Base-by-base conservation (phyloP, 2,329 filamentous ascomycete genomes). In the Alternaria tenuissima region DNA sequence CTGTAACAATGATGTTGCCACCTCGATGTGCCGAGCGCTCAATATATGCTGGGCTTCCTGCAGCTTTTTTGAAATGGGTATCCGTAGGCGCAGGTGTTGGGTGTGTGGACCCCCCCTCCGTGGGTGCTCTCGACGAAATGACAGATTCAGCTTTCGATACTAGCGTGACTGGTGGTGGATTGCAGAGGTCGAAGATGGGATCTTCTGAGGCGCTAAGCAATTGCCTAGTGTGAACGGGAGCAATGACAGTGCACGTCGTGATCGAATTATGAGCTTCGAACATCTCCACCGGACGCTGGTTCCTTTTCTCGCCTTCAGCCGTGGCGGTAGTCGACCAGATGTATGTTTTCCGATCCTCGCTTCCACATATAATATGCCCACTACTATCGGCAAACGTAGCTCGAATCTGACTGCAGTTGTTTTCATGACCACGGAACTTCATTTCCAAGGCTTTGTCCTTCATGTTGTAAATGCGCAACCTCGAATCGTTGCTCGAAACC, bases 171-270 rank as follows among this genome's bases (percentile, higher is more conserved):
- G 94, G 93, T 0, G 94, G 95, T 5, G 95, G 95, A 69, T 98
- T 98, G 83, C 95, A 98, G 1, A 98, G 84, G 70, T 97, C 94
- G 76, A 93, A 99, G n/a, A 99, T 87, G 1, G 95, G 94, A 75
- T 99, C 94, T 56, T 92, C 91, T 0, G 93, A 96, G 14, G 87
- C 86, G 52, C 91, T 89, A 0, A 99, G 85, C 2, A 95, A 83
- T 71, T 91, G 89, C 58, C 92, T 87, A 11, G 93, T 93, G 70
- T 87, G 88, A 0, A 87, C 86, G 0, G 95, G 94, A 0, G 94
- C 94, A 73, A 97, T 90, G 4, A 95, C 81, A 2, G 94, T 92
- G n/a, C 89, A 91, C 0, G 94, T 98, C 4, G 97, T 94, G 60
- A 96, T 92, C 22, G 92, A 89, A 1, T 91, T 88, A 75, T 97